Conservation (phyloP, 2,329 filamentous ascomycete species). For the Aspergillus eucalypticola region DNA sequence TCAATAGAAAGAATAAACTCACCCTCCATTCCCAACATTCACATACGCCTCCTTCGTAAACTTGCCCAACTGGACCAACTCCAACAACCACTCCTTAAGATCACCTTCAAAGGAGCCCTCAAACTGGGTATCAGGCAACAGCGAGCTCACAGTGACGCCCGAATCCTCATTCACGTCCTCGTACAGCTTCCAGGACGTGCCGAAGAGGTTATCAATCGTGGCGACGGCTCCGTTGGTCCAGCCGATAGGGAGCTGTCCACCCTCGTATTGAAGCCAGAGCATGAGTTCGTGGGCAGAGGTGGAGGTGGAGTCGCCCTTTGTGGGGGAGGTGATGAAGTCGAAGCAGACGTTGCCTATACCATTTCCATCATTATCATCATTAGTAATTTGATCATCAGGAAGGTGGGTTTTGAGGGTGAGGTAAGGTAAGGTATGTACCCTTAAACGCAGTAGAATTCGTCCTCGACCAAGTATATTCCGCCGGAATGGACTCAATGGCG, state of each 20-base stretch:
- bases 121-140: slow-evolving; percentile 43
- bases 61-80: slow-evolving; percentile 39
- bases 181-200: slow-evolving; percentile 46
- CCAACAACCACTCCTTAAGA: slow-evolving; percentile 46
- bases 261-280: slow-evolving; percentile 50
- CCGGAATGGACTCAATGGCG: slow-evolving; percentile 43
- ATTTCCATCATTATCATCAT: not conserved
- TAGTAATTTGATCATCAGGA: not conserved
- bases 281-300: slow-evolving; percentile 45
- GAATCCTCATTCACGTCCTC: slow-evolving; percentile 46
- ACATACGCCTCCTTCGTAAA: slow-evolving; percentile 42
- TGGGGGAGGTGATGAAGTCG: slow-evolving; percentile 50
- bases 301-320: slow-evolving; percentile 46
- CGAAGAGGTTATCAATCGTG: slow-evolving; percentile 39
- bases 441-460: slow-evolving; percentile 46
- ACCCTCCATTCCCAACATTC: slow-evolving; percentile 48
- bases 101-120: slow-evolving; percentile 41
- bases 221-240: slow-evolving; percentile 38
- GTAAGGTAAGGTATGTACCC: slow-evolving; percentile 21
- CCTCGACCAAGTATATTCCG: slow-evolving; percentile 43
- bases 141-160: slow-evolving; percentile 45
- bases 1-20: slow-evolving; percentile 2
- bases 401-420: no score
- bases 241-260: slow-evolving; percentile 48
- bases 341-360: slow-evolving; percentile 40